These are phyloP conservation scores for Amanita exitialis DNA, from an alignment of 768 basidiomycete species.

Conservation along the genomic window DNA sequence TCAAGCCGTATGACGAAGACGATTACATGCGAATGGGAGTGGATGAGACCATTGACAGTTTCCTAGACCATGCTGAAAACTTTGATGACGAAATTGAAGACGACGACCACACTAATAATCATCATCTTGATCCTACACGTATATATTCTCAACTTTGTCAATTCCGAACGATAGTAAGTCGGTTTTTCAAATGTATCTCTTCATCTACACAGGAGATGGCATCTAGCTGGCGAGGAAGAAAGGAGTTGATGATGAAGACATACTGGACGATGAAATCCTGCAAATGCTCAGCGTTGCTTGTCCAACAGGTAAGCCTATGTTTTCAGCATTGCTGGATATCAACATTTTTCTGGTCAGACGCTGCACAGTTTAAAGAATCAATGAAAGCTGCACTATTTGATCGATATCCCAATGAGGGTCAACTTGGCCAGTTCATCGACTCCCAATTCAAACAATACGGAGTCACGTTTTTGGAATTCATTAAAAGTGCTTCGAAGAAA, in stretches of 20 bases:
- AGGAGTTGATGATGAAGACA: constrained; percentile 18
- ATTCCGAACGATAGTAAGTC: neutral
- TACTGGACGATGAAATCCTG: constrained; percentile 26
- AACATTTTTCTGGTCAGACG: constrained; percentile 18
- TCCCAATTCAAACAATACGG: constrained; percentile 23
- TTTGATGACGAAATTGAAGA: constrained; percentile 15
- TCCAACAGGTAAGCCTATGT: constrained; percentile 27
- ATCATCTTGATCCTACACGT: neutral
- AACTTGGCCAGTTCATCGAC: constrained; percentile 26
- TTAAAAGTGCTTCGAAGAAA: constrained; percentile 16
- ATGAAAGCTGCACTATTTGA: constrained; percentile 29
- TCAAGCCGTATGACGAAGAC: constrained; percentile 15
- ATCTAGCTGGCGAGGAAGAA: constrained; percentile 19
- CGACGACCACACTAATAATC: neutral
- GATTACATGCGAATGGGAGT: constrained; percentile 15
- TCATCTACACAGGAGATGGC: neutral
- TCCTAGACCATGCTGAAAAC: constrained; percentile 17
- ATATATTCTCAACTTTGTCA: neutral
- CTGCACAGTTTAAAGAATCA: constrained; percentile 21
- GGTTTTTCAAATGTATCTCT: neutral
- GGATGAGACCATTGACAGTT: constrained; percentile 25
- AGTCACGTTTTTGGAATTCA: constrained; percentile 26
- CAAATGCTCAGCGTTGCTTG: constrained; percentile 26
- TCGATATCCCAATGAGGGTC: constrained; percentile 27
- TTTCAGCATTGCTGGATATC: neutral